Evolutionary conservation across 345 rosid species (phyloP), one percentile per base, ranked within the genome.

Genomic region (Psidium guajava): DNA sequence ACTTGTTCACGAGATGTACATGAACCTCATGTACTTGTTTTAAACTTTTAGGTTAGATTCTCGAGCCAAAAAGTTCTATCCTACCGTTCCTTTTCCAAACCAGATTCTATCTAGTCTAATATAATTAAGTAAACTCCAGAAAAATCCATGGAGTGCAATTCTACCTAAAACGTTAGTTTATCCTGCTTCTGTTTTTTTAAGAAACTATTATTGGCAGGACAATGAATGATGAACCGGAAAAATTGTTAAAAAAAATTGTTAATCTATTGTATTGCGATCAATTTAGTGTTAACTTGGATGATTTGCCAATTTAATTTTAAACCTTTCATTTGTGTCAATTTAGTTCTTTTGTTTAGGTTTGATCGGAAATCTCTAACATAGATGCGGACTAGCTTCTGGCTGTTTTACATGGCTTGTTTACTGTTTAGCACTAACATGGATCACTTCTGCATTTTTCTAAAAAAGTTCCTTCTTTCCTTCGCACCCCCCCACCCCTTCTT

Each of bases 241-340:
- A 57, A 25, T 57, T 57, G 27, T 2, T 10, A 15, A 24, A 25
- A 25, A 57, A 57, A 57, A 0, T 25, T 7, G 6, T 57, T 25
- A 25, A 57, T 7, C 0, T 25, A 57, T 57, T 57, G 6, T 57
- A 56, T 1, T 1, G 0, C 1, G 0, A 5, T 4, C 6, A 24
- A 56, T 25, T 56, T 24, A 56, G 0, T 56, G 22, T 24, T 24
- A 9, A 56, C 22, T 56, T 8, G 10, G 59, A 56, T 5, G 8
- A 56, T 0, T 56, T 56, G 4, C 12, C 0, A 11, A 57, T 2
- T 57, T 11, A 57, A 5, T 57, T 0, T 10, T 57, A 57, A 57
- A 24, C 1, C 6, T 57, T 57, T 57, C 15, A 0, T 24, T 57
- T 11, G 49, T 57, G 7, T 25, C n/a, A 25, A 57, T 24, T 57